Evolutionary conservation across 2,329 filamentous ascomycete genomes (phyloP).

Genomic region (Pseudogymnoascus pannorum): DNA sequence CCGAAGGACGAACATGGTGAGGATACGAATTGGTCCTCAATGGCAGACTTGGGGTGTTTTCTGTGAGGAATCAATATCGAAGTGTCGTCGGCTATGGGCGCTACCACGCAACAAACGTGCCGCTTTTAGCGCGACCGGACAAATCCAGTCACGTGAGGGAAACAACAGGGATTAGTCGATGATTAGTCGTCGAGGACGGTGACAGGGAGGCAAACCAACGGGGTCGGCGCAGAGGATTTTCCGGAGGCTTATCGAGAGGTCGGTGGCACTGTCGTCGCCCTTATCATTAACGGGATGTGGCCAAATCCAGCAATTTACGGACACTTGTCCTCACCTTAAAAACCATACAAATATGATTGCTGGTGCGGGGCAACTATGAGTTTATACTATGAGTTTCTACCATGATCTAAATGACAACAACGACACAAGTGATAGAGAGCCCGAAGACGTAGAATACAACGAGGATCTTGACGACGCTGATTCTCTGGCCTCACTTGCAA

Average conservation of each 20-base stretch:
- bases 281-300: conserved; percentile 6
- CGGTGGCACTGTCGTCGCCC: background rate
- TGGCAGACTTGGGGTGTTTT: conserved; percentile 1
- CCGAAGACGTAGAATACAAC: conserved; percentile 7
- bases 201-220: background rate
- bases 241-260: conserved; percentile 6
- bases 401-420: conserved; percentile 8
- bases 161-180: background rate
- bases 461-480: conserved; percentile 18
- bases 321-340: conserved; percentile 1
- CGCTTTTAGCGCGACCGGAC: conserved; percentile 4
- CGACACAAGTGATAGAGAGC: conserved; percentile 7
- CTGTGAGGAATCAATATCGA: conserved; percentile 2
- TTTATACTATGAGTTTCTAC: conserved; percentile 6
- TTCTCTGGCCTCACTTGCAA: conserved; percentile 27
- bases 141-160: background rate
- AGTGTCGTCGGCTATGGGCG: conserved; percentile 8
- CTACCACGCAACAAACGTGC: conserved; percentile 9
- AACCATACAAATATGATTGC: conserved; percentile 7
- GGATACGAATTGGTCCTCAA: conserved; percentile 8
- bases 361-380: conserved; percentile 5
- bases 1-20: conserved; percentile 25
- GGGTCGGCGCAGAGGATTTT: conserved; percentile 1
- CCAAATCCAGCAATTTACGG: conserved; percentile 2
- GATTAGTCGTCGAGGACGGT: background rate